Evolutionary conservation across 345 rosid genomes (phyloP).

Genomic region (Eucalyptus pauciflora): DNA sequence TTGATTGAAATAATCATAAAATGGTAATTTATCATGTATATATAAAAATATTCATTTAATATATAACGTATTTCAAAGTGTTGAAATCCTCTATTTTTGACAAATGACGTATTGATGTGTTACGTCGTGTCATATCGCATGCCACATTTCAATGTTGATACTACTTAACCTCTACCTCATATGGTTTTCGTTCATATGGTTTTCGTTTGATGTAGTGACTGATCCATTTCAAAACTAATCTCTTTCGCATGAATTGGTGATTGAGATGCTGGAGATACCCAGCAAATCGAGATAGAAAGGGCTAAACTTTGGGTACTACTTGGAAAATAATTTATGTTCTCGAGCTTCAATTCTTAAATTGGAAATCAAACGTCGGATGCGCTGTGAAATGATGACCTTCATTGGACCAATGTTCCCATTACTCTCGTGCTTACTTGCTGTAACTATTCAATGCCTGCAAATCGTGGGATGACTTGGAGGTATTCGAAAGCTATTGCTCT

Average conservation of each 20-base stretch:
- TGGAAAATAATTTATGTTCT: not conserved
- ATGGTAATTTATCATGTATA: no score
- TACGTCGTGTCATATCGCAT: no score
- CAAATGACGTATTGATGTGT: no score
- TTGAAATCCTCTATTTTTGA: no score
- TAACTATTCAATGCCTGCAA: not conserved
- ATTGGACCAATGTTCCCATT: not conserved
- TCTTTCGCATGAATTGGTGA: not conserved
- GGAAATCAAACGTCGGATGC: not conserved
- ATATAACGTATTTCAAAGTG: no score
- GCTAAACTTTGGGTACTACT: not conserved
- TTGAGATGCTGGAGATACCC: not conserved
- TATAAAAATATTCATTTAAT: no score
- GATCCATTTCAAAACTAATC: not conserved
- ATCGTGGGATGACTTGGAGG: not conserved
- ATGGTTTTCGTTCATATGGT: no score
- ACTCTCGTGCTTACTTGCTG: not conserved
- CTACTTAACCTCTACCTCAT: no score
- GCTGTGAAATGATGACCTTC: not conserved
- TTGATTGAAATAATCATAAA: no score
- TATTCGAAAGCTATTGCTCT: not conserved
- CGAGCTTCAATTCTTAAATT: not conserved
- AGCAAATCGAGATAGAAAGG: not conserved
- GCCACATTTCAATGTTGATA: no score
- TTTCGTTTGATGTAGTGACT: not conserved